Percentiles rank a stretch among this genome's conserved stretches.
Evolutionary conservation across 2,329 filamentous ascomycete genomes (phyloP).

Genomic region (Penicillium digitatum): DNA sequence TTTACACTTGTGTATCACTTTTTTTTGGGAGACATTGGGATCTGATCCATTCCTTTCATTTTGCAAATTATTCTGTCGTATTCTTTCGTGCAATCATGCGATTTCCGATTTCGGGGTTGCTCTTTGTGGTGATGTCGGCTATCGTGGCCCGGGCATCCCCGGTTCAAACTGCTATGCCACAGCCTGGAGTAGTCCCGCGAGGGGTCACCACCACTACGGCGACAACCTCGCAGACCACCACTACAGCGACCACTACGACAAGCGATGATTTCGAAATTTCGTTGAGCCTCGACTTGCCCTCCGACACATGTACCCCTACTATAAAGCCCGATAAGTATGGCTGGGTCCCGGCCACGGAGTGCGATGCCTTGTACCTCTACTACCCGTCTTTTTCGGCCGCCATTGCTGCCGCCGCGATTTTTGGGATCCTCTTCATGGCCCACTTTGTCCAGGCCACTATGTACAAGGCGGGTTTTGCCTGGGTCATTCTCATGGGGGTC

Average conservation of each 20-base stretch:
- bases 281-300: not conserved
- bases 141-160: not conserved
- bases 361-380: constrained; percentile 24
- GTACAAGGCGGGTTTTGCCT: constrained; percentile 39
- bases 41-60: not conserved
- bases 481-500: constrained; percentile 46
- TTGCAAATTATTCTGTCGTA: not conserved
- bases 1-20: not conserved
- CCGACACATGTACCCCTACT: constrained; percentile 18
- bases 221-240: not conserved
- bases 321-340: constrained; percentile 24
- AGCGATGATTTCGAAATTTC: not conserved
- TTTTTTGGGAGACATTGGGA: not conserved
- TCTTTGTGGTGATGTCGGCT: not conserved
- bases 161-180: not conserved
- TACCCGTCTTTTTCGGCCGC: constrained; percentile 39
- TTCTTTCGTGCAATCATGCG: not conserved
- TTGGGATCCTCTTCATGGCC: constrained; percentile 22
- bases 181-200: not conserved
- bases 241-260: not conserved
- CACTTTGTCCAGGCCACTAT: constrained; percentile 38
- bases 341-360: constrained; percentile 18
- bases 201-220: not conserved
- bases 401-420: constrained; percentile 35
- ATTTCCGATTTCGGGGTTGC: not conserved